Base-by-base conservation (phyloP, 352 stramenopile genomes). In the Phytophthora idaei region DNA sequence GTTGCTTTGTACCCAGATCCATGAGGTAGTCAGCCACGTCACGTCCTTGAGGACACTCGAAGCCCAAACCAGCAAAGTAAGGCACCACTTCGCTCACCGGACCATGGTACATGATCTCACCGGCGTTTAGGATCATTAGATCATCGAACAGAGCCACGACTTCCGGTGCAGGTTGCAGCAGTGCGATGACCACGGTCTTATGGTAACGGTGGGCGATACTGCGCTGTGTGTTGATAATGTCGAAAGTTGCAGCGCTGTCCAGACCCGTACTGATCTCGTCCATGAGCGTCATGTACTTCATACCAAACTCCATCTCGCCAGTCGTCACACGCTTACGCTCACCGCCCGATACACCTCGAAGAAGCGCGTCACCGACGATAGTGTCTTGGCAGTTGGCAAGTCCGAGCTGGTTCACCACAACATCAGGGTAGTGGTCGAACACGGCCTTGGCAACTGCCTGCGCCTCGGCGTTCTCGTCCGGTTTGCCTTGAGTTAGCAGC, bases 241-340 rank as follows among this genome's bases (percentile, higher is more conserved):
- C 80, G 34, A 73, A 87, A 4, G 80, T 88, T 4, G 77, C 74
- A 12, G 80, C 80, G 9, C 61, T 76, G 63, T 88, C 80, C 3
- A 88, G 64, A 2, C 80, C 80, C 10, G 78, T 87, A 29, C 61
- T 81, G 73, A 98, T 97, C 77, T 97, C 87, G 68, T 98, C 94
- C 67, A 87, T 85, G 46, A 93, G 86, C n/a, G 85, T 71, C 34
- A 97, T 80, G 51, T 80, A 84, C 64, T 84, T 80, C 41, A 78
- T 67, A 31, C 76, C 74, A 44, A 93, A 85, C 36, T 94, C 70
- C 83, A 98, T 98, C 77, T 93, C 80, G 1, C 81, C 85, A 1
- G 76, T 86, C 11, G 87, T 95, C 11, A 93, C 82, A 45, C 85
- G 82, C 67, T 89, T 90, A 21, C 80, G 69, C 27, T 94, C 83